Evolutionary conservation across 2,329 filamentous ascomycete species (phyloP).

Genomic region (Domatiomyces catenatus): DNA sequence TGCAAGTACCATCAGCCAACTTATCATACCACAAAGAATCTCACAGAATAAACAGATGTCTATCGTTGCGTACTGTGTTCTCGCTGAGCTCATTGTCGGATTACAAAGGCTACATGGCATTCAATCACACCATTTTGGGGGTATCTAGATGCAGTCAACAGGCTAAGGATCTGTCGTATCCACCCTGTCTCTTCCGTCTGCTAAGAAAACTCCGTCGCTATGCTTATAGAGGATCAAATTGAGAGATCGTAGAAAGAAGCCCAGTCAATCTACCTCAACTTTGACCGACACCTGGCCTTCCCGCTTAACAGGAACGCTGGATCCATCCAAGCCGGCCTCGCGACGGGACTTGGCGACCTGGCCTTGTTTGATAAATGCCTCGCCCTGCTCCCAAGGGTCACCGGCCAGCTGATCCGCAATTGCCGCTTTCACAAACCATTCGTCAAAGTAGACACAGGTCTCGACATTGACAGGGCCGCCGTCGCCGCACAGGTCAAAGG

Average conservation of each 20-base stretch:
- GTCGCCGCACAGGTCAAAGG: slow-evolving; percentile 82
- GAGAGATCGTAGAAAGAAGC: background rate
- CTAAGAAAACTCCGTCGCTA: background rate
- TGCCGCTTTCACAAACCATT: slow-evolving; percentile 48
- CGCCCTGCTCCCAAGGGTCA: slow-evolving; percentile 1
- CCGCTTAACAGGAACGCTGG: background rate
- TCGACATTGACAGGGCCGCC: slow-evolving; percentile 78
- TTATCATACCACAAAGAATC: too few relatives aligned
- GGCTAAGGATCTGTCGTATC: background rate
- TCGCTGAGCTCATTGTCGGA: background rate
- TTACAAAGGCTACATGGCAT: background rate
- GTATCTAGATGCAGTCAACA: background rate
- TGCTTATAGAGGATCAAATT: background rate
- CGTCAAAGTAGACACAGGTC: slow-evolving; percentile 80
- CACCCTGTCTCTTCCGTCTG: background rate
- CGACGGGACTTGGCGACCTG: background rate
- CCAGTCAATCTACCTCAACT: background rate
- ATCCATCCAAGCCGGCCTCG: background rate
- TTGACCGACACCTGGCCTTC: background rate
- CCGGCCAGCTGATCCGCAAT: slow-evolving; percentile 14
- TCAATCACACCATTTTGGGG: background rate
- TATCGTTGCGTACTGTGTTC: too few relatives aligned
- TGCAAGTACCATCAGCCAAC: too few relatives aligned
- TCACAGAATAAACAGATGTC: too few relatives aligned
- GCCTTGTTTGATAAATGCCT: background rate